Evolutionary conservation across 2,329 filamentous ascomycete genomes (phyloP).

Genomic region (Ophiocordyceps australis): DNA sequence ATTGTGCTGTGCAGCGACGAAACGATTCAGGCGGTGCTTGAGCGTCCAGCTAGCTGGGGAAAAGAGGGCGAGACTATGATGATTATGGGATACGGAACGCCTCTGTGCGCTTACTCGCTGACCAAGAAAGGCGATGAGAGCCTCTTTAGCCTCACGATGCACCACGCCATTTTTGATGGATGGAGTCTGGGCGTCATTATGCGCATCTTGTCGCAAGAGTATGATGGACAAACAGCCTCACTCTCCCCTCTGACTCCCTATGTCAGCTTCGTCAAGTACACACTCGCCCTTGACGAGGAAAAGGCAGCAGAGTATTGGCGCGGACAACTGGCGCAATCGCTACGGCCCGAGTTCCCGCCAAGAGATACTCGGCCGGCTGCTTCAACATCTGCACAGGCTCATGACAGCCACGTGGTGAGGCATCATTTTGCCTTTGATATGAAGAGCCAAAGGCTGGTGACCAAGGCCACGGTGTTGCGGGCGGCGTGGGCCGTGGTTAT

Average conservation of each 20-base stretch:
- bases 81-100: neutral
- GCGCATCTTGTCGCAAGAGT: slow-evolving; percentile 1
- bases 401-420: no score
- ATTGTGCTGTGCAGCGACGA: slow-evolving; percentile 1
- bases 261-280: slow-evolving; percentile 4
- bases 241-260: slow-evolving; percentile 1
- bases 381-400: no score
- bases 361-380: no score
- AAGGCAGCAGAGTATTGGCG: slow-evolving; percentile 1
- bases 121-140: neutral
- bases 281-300: slow-evolving; percentile 1
- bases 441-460: slow-evolving; percentile 1
- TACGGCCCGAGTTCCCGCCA: slow-evolving; percentile 2
- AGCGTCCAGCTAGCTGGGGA: no score
- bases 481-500: slow-evolving; percentile 9
- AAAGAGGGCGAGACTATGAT: neutral
- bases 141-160: slow-evolving; percentile 6
- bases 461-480: slow-evolving; percentile 6
- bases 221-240: slow-evolving; percentile 1
- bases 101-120: slow-evolving; percentile 1
- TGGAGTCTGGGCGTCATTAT: slow-evolving; percentile 3
- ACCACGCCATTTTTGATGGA: slow-evolving; percentile 8
- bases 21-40: neutral
- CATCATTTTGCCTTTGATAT: neutral
- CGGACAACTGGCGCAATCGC: slow-evolving; percentile 1